Percentiles rank a stretch among this genome's conserved stretches.
Conservation (phyloP, 2,329 filamentous ascomycete genomes). For the Aspergillus bombycis region DNA sequence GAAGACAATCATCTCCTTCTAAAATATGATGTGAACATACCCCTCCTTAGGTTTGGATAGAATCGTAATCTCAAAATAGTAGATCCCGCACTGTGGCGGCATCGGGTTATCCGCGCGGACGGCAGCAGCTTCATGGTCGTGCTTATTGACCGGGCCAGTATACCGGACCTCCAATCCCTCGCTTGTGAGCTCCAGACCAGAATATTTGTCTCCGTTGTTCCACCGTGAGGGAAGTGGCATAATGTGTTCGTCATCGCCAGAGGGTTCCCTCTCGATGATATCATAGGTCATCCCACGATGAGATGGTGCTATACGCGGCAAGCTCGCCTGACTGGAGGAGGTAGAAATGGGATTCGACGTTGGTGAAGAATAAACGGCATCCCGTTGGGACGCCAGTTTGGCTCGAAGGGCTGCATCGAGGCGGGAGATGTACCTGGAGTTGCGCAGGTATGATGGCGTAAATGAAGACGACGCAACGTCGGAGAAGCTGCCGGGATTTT, state of each 20-base stretch:
- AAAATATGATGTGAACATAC: conserved; percentile 46
- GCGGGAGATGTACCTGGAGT: conserved; percentile 75
- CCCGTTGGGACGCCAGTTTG: conserved; percentile 57
- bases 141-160: conserved; percentile 58
- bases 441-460: conserved; percentile 78
- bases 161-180: conserved; percentile 74
- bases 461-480: conserved; percentile 54
- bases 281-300: conserved; percentile 83
- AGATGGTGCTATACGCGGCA: conserved; percentile 62
- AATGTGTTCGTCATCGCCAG: conserved; percentile 62
- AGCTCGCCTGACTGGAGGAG: conserved; percentile 60
- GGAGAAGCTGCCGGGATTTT: conserved; percentile 28
- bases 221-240: conserved; percentile 77
- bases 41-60: conserved; percentile 69
- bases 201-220: conserved; percentile 77
- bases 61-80: conserved; percentile 83
- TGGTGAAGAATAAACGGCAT: conserved; percentile 53
- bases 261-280: conserved; percentile 74
- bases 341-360: conserved; percentile 49
- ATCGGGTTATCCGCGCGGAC: conserved; percentile 84
- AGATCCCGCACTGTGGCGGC: conserved; percentile 87
- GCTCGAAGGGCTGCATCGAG: conserved; percentile 71
- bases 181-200: conserved; percentile 71
- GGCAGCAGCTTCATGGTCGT: conserved; percentile 75
- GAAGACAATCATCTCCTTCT: not conserved